A percentile compares a stretch with the other conserved stretches of the same genome.
phyloP scores from a whole-genome alignment of 345 rosid genomes.

The Passiflora organensis region DNA sequence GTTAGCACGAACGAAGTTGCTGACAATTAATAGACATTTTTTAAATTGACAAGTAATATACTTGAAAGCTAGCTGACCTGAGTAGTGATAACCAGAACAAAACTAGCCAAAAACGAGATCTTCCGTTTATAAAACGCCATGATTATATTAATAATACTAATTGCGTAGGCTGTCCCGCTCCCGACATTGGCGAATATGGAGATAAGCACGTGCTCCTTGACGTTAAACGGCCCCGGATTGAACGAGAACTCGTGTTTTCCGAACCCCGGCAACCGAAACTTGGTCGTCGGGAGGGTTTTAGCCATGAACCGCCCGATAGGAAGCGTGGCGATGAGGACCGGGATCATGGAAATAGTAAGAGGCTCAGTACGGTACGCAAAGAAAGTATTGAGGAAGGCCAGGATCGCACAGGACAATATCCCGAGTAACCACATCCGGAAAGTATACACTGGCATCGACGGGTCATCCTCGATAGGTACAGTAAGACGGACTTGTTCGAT shows the following conservation, averaged over 20 bases:
- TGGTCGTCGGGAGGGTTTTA: constrained; percentile 16
- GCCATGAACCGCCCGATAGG: constrained; percentile 51
- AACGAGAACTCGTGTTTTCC: constrained; percentile 26
- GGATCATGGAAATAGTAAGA: constrained; percentile 42
- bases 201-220: constrained; percentile 35
- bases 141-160: constrained; percentile 48
- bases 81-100: constrained; percentile 55
- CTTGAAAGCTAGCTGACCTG: constrained; percentile 40
- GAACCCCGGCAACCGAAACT: constrained; percentile 25
- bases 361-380: constrained; percentile 62
- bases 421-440: constrained; percentile 66
- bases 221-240: constrained; percentile 36
- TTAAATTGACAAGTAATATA: no score
- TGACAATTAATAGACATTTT: no score
- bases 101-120: constrained; percentile 53
- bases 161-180: constrained; percentile 48
- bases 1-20: background rate
- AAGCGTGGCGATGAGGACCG: constrained; percentile 53
- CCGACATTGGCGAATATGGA: constrained; percentile 44
- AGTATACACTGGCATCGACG: constrained; percentile 54
- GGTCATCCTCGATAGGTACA: constrained; percentile 48
- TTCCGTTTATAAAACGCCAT: constrained; percentile 47
- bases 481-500: constrained; percentile 58
- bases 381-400: constrained; percentile 65
- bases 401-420: constrained; percentile 40